Percentiles rank a stretch among this genome's conserved stretches.
Conservation (phyloP, 441 rosid species). For the Mallotus repandus region DNA sequence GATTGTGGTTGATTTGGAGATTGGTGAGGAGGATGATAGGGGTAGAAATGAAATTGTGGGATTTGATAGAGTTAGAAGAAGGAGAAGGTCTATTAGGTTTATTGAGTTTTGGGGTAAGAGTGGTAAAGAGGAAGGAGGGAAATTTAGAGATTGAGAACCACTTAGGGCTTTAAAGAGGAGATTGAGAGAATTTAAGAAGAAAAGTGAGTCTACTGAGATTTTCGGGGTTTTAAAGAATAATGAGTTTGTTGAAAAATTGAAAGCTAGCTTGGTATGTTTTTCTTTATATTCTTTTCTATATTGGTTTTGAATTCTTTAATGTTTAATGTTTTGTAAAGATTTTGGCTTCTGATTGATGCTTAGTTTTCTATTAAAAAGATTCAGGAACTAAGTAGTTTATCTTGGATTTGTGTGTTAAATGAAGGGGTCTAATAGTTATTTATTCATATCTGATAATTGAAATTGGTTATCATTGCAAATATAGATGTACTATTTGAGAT, state of each 20-base stretch:
- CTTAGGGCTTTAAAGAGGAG: constrained; percentile 63
- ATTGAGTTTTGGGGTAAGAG: constrained; percentile 47
- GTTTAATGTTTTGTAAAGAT: too few species aligned
- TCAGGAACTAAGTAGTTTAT: not conserved
- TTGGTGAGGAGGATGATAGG: constrained; percentile 27
- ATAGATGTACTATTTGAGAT: too few species aligned
- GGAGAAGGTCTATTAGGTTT: constrained; percentile 49
- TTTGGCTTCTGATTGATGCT: too few species aligned
- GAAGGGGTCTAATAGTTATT: too few species aligned
- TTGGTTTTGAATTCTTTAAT: not conserved
- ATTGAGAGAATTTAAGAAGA: constrained; percentile 77
- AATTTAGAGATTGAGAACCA: constrained; percentile 72
- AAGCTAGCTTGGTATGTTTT: constrained; percentile 74
- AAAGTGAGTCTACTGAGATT: constrained; percentile 52
- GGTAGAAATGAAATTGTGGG: constrained; percentile 41
- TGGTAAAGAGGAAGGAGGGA: constrained; percentile 41
- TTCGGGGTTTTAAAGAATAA: constrained; percentile 64
- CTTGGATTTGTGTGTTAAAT: too few species aligned
- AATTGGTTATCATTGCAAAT: too few species aligned
- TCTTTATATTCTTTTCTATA: not conserved
- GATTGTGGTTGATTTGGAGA: constrained; percentile 60
- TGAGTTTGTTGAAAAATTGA: constrained; percentile 80
- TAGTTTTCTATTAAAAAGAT: not conserved
- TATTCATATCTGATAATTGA: too few species aligned
- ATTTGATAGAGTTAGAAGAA: constrained; percentile 47